Conservation (phyloP, 148 eudicot genomes). For the Hydrangea macrophylla region DNA sequence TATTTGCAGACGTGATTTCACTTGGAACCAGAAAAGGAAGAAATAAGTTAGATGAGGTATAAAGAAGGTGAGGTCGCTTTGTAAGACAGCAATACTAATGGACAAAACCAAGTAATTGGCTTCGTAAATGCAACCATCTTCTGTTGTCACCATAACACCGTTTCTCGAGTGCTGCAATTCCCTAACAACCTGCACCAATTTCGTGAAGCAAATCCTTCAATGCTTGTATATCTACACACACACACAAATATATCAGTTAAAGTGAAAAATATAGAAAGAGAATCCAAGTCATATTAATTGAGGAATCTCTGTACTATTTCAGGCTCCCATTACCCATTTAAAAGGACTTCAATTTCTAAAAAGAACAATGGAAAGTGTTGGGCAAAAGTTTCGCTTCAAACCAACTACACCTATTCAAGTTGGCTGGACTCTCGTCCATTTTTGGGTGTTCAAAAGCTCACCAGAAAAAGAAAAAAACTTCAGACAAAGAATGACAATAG, state of each 20-base stretch:
- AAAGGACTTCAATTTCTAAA: too few relatives aligned
- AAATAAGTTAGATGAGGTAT: constrained; percentile 24
- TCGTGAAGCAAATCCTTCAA: not conserved
- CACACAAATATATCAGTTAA: not conserved
- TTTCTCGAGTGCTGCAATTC: constrained; percentile 75
- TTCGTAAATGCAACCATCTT: constrained; percentile 75
- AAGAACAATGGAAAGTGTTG: too few relatives aligned
- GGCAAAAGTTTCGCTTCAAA: too few relatives aligned
- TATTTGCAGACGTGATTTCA: constrained; percentile 73
- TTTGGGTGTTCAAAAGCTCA: too few relatives aligned
- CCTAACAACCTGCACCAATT: constrained; percentile 67
- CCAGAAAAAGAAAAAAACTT: too few relatives aligned
- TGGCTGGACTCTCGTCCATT: too few relatives aligned
- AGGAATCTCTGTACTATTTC: constrained; percentile 10
- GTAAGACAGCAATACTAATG: constrained; percentile 86
- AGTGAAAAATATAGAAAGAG: constrained; percentile 1
- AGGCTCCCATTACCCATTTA: not conserved
- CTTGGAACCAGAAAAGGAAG: constrained; percentile 35
- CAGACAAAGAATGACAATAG: too few relatives aligned
- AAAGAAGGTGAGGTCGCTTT: constrained; percentile 77
- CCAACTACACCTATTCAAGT: too few relatives aligned
- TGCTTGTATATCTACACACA: not conserved
- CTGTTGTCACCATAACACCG: constrained; percentile 64
- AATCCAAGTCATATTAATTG: not conserved
- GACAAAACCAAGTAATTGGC: constrained; percentile 80